Conservation (phyloP, 441 rosid species). For the Codiaeum variegatum region DNA sequence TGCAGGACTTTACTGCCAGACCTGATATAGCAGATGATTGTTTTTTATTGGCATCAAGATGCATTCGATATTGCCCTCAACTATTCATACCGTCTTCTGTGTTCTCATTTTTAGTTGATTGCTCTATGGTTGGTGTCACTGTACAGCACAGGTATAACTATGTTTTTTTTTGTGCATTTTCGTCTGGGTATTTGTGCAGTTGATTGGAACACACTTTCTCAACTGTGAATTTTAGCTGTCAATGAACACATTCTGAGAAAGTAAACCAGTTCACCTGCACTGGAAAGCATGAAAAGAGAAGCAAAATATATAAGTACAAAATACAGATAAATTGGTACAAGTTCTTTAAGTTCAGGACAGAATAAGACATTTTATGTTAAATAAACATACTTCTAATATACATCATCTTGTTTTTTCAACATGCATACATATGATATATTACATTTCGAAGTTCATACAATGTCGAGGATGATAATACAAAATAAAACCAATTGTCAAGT, state of each 20-base stretch:
- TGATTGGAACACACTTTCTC: not conserved
- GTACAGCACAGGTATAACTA: conserved; percentile 85
- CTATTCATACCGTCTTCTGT: conserved; percentile 74
- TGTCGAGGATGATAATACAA: not conserved
- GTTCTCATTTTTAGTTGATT: conserved; percentile 75
- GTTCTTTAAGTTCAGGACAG: not conserved
- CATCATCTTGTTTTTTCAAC: not conserved
- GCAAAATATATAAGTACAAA: not conserved
- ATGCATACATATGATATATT: not conserved
- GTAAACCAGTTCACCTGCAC: not conserved
- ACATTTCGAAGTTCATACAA: not conserved
- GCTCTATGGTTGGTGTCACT: conserved; percentile 80
- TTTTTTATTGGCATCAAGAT: conserved; percentile 90
- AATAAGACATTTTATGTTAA: not conserved
- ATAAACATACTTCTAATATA: not conserved
- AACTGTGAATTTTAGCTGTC: not conserved
- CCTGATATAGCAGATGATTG: conserved; percentile 98
- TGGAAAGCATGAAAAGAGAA: not conserved
- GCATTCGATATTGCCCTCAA: conserved; percentile 95
- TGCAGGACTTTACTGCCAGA: conserved; percentile 88
- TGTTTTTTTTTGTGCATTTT: not conserved
- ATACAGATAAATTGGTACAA: not conserved
- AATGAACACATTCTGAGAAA: not conserved
- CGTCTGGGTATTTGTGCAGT: not conserved
- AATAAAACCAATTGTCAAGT: not conserved